Evolutionary conservation across 306 rosid species (phyloP).

Genomic region (Ziziphus jujuba): DNA sequence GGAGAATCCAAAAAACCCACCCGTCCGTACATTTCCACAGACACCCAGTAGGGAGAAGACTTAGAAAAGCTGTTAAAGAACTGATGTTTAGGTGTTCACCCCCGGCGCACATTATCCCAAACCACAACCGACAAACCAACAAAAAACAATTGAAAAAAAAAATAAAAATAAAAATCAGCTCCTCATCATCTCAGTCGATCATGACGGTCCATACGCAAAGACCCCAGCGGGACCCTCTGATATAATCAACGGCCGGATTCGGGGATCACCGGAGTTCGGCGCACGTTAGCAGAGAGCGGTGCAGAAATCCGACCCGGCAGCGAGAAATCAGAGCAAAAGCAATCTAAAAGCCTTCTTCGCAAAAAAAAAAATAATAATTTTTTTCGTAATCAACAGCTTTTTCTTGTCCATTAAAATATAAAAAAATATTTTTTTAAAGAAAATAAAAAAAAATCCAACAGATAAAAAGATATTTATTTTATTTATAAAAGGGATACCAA

Average conservation of each 20-base stretch:
- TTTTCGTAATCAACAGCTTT: too few relatives aligned
- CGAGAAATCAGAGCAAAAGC: not conserved
- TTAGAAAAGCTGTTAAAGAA: too few relatives aligned
- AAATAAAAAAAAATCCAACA: too few relatives aligned
- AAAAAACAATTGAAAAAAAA: too few relatives aligned
- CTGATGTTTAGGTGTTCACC: not conserved
- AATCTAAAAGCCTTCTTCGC: too few relatives aligned
- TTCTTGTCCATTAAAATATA: too few relatives aligned
- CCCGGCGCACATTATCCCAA: constrained; percentile 19
- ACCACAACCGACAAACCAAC: constrained; percentile 15
- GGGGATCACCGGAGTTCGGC: constrained; percentile 27
- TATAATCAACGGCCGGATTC: constrained; percentile 16
- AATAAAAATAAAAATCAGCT: not conserved
- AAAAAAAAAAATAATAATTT: too few relatives aligned
- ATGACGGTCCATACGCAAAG: constrained; percentile 4
- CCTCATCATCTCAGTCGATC: not conserved
- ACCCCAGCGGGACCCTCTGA: not conserved
- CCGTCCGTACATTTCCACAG: constrained; percentile 14
- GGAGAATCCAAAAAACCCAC: constrained; percentile 7
- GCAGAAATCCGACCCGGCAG: not conserved
- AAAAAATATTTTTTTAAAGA: too few relatives aligned
- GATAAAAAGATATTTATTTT: too few relatives aligned
- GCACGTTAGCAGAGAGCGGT: constrained; percentile 34
- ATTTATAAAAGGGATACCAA: too few relatives aligned
- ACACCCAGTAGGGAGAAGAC: not conserved